These are phyloP conservation scores for Teratosphaeria viscida DNA, from an alignment of 2,329 filamentous ascomycete genomes.

Conservation along the genomic window DNA sequence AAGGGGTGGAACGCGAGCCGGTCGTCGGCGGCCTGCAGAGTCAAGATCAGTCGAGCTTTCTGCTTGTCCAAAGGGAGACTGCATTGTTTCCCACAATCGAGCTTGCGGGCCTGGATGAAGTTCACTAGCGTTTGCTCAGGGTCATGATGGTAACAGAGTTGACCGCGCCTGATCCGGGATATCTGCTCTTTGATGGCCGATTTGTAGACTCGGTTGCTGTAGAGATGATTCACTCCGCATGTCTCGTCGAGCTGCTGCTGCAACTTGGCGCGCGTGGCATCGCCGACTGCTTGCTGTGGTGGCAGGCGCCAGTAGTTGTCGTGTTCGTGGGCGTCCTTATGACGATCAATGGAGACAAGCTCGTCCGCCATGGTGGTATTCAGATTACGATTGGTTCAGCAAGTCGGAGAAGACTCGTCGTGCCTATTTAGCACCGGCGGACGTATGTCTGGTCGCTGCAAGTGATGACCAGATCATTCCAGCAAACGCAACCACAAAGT, in stretches of 20 bases:
- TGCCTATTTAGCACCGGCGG: too few species aligned
- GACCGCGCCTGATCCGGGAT: not conserved
- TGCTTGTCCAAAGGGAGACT: not conserved
- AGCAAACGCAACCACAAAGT: too few species aligned
- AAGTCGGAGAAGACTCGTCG: not conserved
- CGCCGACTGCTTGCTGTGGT: not conserved
- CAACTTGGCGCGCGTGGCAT: not conserved
- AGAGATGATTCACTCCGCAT: not conserved
- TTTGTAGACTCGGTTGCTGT: not conserved
- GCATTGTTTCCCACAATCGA: not conserved
- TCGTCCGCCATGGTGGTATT: not conserved
- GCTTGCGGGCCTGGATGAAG: not conserved
- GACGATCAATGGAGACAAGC: not conserved
- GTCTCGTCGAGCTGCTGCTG: not conserved
- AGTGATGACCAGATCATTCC: too few species aligned
- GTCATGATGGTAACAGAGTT: not conserved
- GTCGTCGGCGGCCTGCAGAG: not conserved
- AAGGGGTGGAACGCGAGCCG: not conserved
- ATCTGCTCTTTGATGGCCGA: not conserved
- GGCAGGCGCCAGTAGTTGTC: not conserved
- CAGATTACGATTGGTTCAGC: not conserved
- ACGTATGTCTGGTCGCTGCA: too few species aligned
- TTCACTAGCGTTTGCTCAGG: not conserved
- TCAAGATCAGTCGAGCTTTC: not conserved
- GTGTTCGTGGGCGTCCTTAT: not conserved